These are phyloP conservation scores for Cladosporium sp. DNA, from an alignment of 2,329 filamentous ascomycete genomes.

Conservation along the genomic window DNA sequence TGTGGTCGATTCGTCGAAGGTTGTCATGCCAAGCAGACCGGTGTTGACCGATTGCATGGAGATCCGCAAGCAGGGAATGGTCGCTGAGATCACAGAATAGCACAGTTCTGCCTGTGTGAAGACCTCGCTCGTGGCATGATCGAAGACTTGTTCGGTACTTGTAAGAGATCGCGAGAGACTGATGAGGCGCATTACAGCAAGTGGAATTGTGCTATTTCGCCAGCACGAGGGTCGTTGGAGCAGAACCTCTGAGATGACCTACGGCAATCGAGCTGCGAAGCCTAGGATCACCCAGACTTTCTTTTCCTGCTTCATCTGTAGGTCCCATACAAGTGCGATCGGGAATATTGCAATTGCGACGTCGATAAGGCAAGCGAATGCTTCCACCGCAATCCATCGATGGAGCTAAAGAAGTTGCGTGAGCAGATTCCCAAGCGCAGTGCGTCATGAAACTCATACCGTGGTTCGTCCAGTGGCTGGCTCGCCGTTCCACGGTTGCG, in stretches of 20 bases:
- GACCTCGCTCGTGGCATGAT: slow-evolving; percentile 5
- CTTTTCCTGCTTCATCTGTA: slow-evolving; percentile 16
- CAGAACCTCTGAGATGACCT: neutral
- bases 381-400: neutral
- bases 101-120: slow-evolving; percentile 12
- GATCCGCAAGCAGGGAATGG: slow-evolving; percentile 11
- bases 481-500: no score
- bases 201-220: neutral
- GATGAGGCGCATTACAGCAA: neutral
- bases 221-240: no score
- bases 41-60: slow-evolving; percentile 4
- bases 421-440: no score
- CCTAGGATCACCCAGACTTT: slow-evolving; percentile 15
- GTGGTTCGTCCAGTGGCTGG: no score
- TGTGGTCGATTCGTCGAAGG: neutral
- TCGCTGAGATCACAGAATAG: slow-evolving; percentile 10
- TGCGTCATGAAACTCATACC: no score
- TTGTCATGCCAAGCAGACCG: neutral
- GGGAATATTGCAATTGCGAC: slow-evolving; percentile 7
- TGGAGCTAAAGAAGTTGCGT: no score
- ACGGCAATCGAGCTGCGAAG: slow-evolving; percentile 11
- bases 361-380: neutral
- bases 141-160: neutral
- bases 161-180: neutral
- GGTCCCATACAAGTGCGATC: slow-evolving; percentile 11